Conservation (phyloP, 441 rosid genomes). For the Geranium incanum region DNA sequence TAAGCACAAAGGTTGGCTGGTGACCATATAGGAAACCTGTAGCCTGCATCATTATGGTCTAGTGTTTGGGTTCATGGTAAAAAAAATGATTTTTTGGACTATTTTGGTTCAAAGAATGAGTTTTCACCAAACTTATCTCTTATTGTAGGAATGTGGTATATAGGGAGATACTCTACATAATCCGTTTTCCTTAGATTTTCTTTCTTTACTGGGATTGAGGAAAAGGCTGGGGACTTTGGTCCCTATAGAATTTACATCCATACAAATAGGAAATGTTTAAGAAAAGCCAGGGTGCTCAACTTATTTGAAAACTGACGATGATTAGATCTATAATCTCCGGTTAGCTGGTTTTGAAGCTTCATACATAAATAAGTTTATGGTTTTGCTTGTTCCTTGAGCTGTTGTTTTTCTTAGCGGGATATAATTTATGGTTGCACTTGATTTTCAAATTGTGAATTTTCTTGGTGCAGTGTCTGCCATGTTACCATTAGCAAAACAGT, state of each 20-base stretch:
- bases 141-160: not conserved
- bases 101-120: not conserved
- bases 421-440: slow-evolving; percentile 12
- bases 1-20: not conserved
- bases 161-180: not conserved
- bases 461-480: slow-evolving; percentile 76
- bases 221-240: slow-evolving; percentile 10
- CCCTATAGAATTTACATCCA: not conserved
- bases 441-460: slow-evolving; percentile 13
- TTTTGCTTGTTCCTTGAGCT: slow-evolving; percentile 8
- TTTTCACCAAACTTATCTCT: not conserved
- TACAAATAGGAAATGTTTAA: not conserved
- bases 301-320: not conserved
- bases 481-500: slow-evolving; percentile 87
- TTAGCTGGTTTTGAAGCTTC: not conserved
- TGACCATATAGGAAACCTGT: not conserved
- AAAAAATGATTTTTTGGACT: not conserved
- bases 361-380: slow-evolving; percentile 8
- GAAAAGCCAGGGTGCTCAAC: not conserved
- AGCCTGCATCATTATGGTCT: not conserved
- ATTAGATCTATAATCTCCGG: not conserved
- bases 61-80: not conserved
- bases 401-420: slow-evolving; percentile 11
- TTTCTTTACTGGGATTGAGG: not conserved
- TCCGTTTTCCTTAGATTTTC: slow-evolving; percentile 1